A percentile compares a stretch with the other conserved stretches of the same genome.
These are phyloP conservation scores for Primulina tabacum DNA, from an alignment of 257 asterid genomes.

Conservation along the genomic window DNA sequence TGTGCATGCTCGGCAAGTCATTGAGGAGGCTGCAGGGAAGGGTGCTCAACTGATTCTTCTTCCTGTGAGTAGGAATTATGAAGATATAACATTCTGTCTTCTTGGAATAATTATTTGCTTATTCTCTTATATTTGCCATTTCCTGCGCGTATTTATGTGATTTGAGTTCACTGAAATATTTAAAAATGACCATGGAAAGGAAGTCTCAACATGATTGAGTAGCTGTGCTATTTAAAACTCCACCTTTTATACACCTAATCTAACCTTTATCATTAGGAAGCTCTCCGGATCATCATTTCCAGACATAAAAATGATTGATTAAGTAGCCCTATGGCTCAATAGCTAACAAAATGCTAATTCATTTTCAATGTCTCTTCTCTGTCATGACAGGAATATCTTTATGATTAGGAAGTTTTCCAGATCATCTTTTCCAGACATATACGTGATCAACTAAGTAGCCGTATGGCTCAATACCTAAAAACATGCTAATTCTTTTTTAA, in stretches of 20 bases:
- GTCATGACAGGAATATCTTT: slow-evolving; percentile 58
- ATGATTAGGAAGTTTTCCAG: neutral
- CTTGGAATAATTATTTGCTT: neutral
- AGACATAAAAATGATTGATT: slow-evolving; percentile 5
- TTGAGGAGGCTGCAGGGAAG: slow-evolving; percentile 57
- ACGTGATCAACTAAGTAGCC: slow-evolving; percentile 12
- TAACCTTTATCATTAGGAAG: neutral
- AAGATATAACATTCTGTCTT: neutral
- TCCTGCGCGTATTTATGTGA: slow-evolving; percentile 13
- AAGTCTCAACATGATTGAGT: neutral
- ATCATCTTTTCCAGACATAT: neutral
- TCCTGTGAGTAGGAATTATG: slow-evolving; percentile 46
- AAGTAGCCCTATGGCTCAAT: slow-evolving; percentile 8
- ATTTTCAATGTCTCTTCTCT: slow-evolving; percentile 13
- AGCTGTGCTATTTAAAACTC: slow-evolving; percentile 11
- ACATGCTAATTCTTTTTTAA: slow-evolving; percentile 14
- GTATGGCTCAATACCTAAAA: slow-evolving; percentile 4
- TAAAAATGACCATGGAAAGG: too few species aligned
- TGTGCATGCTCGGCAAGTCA: slow-evolving; percentile 59
- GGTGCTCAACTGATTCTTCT: slow-evolving; percentile 83
- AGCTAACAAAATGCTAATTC: slow-evolving; percentile 12
- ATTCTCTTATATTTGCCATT: neutral
- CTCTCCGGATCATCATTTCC: neutral
- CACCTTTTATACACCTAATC: neutral
- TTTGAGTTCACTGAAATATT: neutral